Percentiles rank a stretch among this genome's conserved stretches.
Evolutionary conservation across 805 yeast genomes (phyloP).

Genomic region (Ascoidea asiatica): DNA sequence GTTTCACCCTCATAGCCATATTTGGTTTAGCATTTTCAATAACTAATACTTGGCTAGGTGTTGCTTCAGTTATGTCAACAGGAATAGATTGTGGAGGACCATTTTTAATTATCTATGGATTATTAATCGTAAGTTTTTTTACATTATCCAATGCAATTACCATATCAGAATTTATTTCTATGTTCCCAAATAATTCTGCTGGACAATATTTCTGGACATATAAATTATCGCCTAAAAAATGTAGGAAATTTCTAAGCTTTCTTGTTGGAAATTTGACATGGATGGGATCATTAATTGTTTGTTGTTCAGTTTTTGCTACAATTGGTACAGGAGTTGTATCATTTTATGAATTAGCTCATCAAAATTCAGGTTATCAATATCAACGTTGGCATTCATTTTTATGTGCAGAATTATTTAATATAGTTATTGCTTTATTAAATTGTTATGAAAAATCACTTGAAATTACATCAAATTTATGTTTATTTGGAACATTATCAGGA

Average conservation of each 20-base stretch:
- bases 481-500: slow-evolving; percentile 38
- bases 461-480: slow-evolving; percentile 30
- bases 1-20: too few species aligned
- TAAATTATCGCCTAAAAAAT: slow-evolving; percentile 33
- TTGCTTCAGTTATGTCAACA: slow-evolving; percentile 38
- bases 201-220: slow-evolving; percentile 50
- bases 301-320: neutral
- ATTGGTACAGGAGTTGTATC: slow-evolving; percentile 29
- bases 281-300: slow-evolving; percentile 24
- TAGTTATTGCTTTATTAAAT: slow-evolving; percentile 30
- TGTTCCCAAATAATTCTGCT: slow-evolving; percentile 39
- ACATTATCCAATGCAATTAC: slow-evolving; percentile 35
- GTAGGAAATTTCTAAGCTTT: slow-evolving; percentile 33
- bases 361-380: slow-evolving; percentile 22
- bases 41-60: slow-evolving; percentile 51
- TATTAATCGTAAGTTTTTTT: slow-evolving; percentile 34
- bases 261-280: slow-evolving; percentile 49
- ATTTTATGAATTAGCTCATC: slow-evolving; percentile 21
- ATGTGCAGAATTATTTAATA: slow-evolving; percentile 30
- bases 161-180: slow-evolving; percentile 37
- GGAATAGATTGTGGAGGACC: slow-evolving; percentile 50
- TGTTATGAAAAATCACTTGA: slow-evolving; percentile 40
- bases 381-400: slow-evolving; percentile 47
- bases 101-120: slow-evolving; percentile 42
- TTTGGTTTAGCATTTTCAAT: slow-evolving; percentile 25